These are phyloP conservation scores for Quercus phellos DNA, from an alignment of 331 rosid genomes.

Conservation along the genomic window DNA sequence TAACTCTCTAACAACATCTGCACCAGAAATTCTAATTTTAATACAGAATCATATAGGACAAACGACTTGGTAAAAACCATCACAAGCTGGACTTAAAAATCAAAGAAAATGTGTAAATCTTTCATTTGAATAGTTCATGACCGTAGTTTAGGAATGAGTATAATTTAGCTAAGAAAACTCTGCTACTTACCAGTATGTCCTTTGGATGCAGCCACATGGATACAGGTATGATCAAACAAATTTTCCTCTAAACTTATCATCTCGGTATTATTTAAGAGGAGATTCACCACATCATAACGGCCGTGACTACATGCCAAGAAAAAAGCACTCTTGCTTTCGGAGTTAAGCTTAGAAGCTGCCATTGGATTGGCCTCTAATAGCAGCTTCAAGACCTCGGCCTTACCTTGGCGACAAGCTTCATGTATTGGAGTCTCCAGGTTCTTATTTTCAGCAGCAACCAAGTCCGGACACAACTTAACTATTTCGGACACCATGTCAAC, in stretches of 20 bases:
- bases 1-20: slow-evolving; percentile 63
- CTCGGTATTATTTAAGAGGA: slow-evolving; percentile 35
- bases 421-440: slow-evolving; percentile 55
- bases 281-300: slow-evolving; percentile 41
- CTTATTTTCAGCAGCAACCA: slow-evolving; percentile 56
- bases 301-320: slow-evolving; percentile 58
- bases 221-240: slow-evolving; percentile 41
- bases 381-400: slow-evolving; percentile 30
- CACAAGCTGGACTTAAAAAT: neutral
- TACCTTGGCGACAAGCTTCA: slow-evolving; percentile 51
- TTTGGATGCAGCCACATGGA: slow-evolving; percentile 54
- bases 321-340: slow-evolving; percentile 36
- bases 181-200: slow-evolving; percentile 53
- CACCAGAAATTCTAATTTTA: slow-evolving; percentile 1
- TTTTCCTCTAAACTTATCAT: slow-evolving; percentile 21
- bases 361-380: slow-evolving; percentile 38
- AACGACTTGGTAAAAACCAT: neutral
- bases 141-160: neutral
- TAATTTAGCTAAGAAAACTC: neutral
- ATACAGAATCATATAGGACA: too few relatives aligned
- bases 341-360: slow-evolving; percentile 37
- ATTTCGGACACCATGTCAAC: slow-evolving; percentile 39
- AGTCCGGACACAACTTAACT: slow-evolving; percentile 32
- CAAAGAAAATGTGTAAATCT: neutral
- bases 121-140: too few relatives aligned